Evolutionary conservation across 2,329 filamentous ascomycete species (phyloP).

Genomic region (Diaporthe citriasiana): DNA sequence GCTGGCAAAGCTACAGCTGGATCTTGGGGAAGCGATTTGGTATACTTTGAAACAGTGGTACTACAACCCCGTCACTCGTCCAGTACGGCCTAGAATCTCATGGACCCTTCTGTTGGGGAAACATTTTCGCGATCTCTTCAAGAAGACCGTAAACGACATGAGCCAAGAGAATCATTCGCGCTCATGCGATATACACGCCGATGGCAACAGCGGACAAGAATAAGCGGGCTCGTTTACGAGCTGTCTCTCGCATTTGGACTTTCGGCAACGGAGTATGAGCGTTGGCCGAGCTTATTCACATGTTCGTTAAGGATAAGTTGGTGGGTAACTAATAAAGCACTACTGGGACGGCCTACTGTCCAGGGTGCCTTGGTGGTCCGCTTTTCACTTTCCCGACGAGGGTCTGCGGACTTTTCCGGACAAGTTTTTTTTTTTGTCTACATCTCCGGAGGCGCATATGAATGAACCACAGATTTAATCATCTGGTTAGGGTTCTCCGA

Average conservation of each 20-base stretch:
- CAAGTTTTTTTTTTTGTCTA: background rate
- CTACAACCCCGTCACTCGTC: background rate
- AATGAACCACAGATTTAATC: background rate
- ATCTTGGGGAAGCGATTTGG: conserved; percentile 1
- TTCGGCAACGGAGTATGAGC: no score
- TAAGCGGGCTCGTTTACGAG: background rate
- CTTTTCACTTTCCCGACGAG: background rate
- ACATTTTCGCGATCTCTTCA: background rate
- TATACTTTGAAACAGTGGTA: background rate
- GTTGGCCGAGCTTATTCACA: background rate
- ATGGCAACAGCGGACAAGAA: background rate
- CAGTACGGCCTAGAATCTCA: background rate
- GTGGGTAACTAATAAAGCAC: background rate
- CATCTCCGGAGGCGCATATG: background rate
- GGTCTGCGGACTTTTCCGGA: background rate
- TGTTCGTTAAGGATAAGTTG: background rate
- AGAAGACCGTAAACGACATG: background rate
- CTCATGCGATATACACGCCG: no score
- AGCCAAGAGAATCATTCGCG: background rate
- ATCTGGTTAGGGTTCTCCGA: no score
- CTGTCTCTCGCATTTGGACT: background rate
- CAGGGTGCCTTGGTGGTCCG: background rate
- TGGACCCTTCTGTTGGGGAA: background rate
- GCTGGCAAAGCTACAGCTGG: background rate
- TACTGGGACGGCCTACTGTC: background rate